These are phyloP conservation scores for Phytophthora lateralis DNA, from an alignment of 352 stramenopile species.

Conservation along the genomic window DNA sequence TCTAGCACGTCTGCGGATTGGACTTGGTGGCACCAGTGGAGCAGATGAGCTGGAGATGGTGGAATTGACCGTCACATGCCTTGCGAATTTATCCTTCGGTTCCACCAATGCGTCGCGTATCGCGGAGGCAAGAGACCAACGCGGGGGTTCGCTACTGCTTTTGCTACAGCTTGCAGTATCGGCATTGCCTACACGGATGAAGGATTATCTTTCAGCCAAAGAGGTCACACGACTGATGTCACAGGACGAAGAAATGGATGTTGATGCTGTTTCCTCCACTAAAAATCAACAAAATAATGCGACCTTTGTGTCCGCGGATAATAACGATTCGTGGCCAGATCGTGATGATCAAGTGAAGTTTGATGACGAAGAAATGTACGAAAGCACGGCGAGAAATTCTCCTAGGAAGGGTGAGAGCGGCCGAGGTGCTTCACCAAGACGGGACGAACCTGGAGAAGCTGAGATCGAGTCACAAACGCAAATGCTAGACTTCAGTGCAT, in stretches of 20 bases:
- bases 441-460: slow-evolving; percentile 25
- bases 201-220: slow-evolving; percentile 55
- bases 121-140: slow-evolving; percentile 29
- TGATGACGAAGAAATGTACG: slow-evolving; percentile 32
- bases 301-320: not conserved
- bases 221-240: slow-evolving; percentile 23
- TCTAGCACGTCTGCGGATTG: slow-evolving; percentile 43
- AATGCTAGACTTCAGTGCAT: slow-evolving; percentile 60
- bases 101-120: slow-evolving; percentile 52
- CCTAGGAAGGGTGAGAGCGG: slow-evolving; percentile 20
- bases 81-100: slow-evolving; percentile 74
- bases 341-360: slow-evolving; percentile 10
- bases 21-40: slow-evolving; percentile 22
- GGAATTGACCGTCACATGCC: slow-evolving; percentile 61
- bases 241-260: not conserved
- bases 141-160: slow-evolving; percentile 37
- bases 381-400: slow-evolving; percentile 19
- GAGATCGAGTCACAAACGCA: slow-evolving; percentile 16
- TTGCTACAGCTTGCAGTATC: slow-evolving; percentile 58
- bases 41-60: slow-evolving; percentile 69
- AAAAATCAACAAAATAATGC: slow-evolving; percentile 2
- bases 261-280: not conserved
- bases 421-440: slow-evolving; percentile 4
- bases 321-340: not conserved
- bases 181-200: slow-evolving; percentile 37